Evolutionary conservation across 1,139 yeast species (phyloP), one percentile per base, ranked within the genome.

Genomic region (Spathaspora sp.): DNA sequence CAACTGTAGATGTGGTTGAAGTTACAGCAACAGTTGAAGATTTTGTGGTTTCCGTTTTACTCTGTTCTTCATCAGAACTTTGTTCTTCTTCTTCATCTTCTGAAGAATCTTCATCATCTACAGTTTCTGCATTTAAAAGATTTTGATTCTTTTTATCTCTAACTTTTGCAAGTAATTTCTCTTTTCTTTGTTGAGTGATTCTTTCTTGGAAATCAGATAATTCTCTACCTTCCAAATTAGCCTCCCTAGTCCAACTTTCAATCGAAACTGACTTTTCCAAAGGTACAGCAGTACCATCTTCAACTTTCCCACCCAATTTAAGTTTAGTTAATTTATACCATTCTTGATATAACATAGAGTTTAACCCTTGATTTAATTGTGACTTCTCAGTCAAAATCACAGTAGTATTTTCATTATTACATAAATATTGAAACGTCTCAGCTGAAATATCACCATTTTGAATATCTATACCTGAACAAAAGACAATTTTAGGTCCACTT

Each of bases 401-500:
- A 0, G 95, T 81, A 1, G 87, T 84, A 46, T 78, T 78, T 36
- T 83, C 86, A 55, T 80, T 82, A 24, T 74, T 72, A 58, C 95
- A 85, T 29, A 88, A 60, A 38, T 73, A 74, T 38, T 77, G 70
- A 47, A 91, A 75, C 1, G 82, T 78, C 38, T 76, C 72, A 17
- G 81, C 71, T 0, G 93, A 74, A 41, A 76, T 69, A 24, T 87
- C 84, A 0, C 95, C 95, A 44, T 71, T 71, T 42, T 78, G 81
- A 44, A 88, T 62, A 39, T 86, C 89, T 18, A 81, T 78, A 13
- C 93, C 93, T 0, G 95, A 81, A 23, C 91, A 88, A 52, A 93
- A 81, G 2, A 93, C 84, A 42, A 93, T 84, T 59, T 89, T 89
- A 0, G 96, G 89, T 0, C 96, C 89, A 7, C 78, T 68, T 43